Evolutionary conservation across 768 basidiomycete species (phyloP), one percentile per base, ranked within the genome.

Genomic region (Russula emetica): DNA sequence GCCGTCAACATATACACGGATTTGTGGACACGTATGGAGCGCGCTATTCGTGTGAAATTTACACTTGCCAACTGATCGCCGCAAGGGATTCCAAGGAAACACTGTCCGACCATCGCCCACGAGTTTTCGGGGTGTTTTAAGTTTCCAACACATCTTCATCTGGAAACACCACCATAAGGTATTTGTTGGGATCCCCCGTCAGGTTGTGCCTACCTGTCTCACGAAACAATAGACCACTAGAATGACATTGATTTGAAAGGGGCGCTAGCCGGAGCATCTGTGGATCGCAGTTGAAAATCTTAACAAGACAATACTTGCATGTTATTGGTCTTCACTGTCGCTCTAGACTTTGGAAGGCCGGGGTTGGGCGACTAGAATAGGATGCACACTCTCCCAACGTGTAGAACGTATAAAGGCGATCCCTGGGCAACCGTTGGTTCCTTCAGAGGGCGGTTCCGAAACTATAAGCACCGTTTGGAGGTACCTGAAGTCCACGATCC

Each of bases 401-500:
- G 24, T 28, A 47, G 45, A 11, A 28, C 18, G n/a, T 36, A 45
- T n/a, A 16, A 24, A 49, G 44, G 45, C 3, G 53, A 62, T 55
- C 28, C 44, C 60, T 55, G 45, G 44, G 26, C 47, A 40, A 62
- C 44, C 16, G 42, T 45, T 44, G 40, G 28, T 18, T 14, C 24
- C 22, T 52, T 22, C 20, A 49, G 24, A 28, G 24, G 54, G 40
- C 54, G 60, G 55, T 55, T 24, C 59, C 64, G 59, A 42, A 55
- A 38, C 45, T 55, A 50, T 51, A 56, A 28, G 45, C 47, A 28
- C 54, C 38, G 36, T 42, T 45, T 34, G n/a, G 34, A 50, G 38
- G 47, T 51, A 45, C 45, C 49, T 60, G 59, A 55, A 61, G 64
- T 61, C 59, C 60, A 61, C 54, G 55, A 61, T 65, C 54, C 60